A percentile compares a stretch with the other conserved stretches of the same genome.
Conservation (phyloP, 352 stramenopile genomes). For the Pythium dissotocum region DNA sequence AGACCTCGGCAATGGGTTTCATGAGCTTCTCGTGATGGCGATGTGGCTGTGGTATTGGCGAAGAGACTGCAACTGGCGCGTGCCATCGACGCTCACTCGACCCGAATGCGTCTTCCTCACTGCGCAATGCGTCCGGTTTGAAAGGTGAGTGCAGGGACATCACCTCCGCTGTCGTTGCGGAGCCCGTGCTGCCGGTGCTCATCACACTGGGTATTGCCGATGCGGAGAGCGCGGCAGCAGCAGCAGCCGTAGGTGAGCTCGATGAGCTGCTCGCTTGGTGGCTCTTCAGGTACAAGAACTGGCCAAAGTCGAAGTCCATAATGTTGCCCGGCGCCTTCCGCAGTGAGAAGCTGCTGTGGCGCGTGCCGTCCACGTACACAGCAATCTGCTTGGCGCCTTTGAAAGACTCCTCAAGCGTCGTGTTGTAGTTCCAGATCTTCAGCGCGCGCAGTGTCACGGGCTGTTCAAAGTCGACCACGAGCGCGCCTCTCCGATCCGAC, state of each 20-base stretch:
- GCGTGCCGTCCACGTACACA: conserved; percentile 50
- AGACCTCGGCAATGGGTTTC: conserved; percentile 56
- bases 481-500: conserved; percentile 31
- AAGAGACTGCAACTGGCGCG: background rate
- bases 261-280: background rate
- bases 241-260: background rate
- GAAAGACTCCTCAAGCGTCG: conserved; percentile 70
- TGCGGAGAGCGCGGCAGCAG: background rate
- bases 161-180: conserved; percentile 11
- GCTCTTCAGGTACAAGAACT: conserved; percentile 62
- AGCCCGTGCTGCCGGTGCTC: background rate
- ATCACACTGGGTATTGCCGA: background rate
- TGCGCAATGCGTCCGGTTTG: conserved; percentile 20
- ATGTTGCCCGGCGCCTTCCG: conserved; percentile 79
- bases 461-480: conserved; percentile 54
- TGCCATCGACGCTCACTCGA: conserved; percentile 4
- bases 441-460: conserved; percentile 48
- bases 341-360: conserved; percentile 55
- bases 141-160: conserved; percentile 22
- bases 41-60: background rate
- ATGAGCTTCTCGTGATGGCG: conserved; percentile 22
- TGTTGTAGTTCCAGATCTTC: conserved; percentile 84
- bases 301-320: conserved; percentile 84
- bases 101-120: conserved; percentile 15
- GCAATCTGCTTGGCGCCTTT: conserved; percentile 70